A percentile compares a stretch with the other conserved stretches of the same genome.
phyloP scores from a whole-genome alignment of 73 alveolate species.

The Tetrahymena malaccensis region DNA sequence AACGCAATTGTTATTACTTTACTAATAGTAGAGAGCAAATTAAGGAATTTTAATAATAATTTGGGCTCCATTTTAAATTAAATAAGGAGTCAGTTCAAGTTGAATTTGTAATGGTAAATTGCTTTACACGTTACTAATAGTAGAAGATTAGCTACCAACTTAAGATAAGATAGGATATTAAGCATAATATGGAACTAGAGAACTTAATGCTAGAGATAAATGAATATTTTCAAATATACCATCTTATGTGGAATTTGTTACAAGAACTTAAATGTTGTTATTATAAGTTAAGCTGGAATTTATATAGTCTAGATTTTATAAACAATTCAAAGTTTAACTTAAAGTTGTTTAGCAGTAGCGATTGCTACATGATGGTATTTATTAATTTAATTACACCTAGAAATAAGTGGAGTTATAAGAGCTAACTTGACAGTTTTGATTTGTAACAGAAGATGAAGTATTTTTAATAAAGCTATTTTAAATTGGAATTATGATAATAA shows the following conservation, averaged over 20 bases:
- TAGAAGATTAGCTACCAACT: neutral
- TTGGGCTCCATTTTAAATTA: neutral
- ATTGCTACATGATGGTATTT: neutral
- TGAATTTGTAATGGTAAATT: neutral
- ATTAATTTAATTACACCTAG: neutral
- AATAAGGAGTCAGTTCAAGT: neutral
- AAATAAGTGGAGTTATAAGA: neutral
- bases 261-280: neutral
- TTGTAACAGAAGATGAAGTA: neutral
- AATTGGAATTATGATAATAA: neutral
- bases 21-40: neutral
- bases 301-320: neutral
- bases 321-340: neutral
- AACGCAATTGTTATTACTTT: neutral
- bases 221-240: neutral
- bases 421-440: neutral
- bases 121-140: neutral
- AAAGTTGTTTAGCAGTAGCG: neutral
- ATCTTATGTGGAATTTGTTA: neutral
- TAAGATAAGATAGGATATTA: neutral
- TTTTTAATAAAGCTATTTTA: too few relatives aligned
- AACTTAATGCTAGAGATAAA: neutral
- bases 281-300: too few relatives aligned
- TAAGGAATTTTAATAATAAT: neutral
- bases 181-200: neutral